Base-by-base conservation (phyloP, 78 protist species). In the Andalucia godoyi region DNA sequence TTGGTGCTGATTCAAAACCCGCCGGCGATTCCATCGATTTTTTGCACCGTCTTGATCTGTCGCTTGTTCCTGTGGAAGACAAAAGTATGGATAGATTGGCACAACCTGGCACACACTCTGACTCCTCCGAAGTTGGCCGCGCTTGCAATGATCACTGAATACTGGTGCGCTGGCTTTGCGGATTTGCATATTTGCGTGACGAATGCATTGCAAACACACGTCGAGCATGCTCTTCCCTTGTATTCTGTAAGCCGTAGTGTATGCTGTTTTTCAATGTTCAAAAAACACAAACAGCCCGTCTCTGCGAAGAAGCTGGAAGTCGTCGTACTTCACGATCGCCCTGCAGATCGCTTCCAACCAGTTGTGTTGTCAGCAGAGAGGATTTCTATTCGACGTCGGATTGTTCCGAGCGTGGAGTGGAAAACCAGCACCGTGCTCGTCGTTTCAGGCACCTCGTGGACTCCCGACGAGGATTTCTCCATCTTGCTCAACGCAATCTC, bases 1-100 rank as follows among this genome's bases (percentile, higher is more conserved):
- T 27, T 51, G 4, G 36, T 71, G 47, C 39, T 74, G 0, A 13
- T 66, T 12, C 89, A 86, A 88, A 91, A 53, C 43, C 99, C 99
- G 49, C 99, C 99, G 0, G 72, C 91, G 18, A 78, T 95, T 32
- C 99, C 99, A n/a, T n/a, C n/a, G 5, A 65, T 89, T 0, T 55
- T 66, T 88, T 15, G 43, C 78, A 13, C 77, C 66, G 7, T 76
- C 72, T 30, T 66, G 32, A 25, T n/a, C n/a, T n/a, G 25, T 83
- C 2, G 75, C 77, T 23, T 45, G 78, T 37, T 1, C 2, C 29
- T 88, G 13, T 42, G 87, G 13, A 67, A 81, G 21, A 7, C 65
- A 1, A 9, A 51, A 13, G 42, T 90, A 18, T 55, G 88, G 17
- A 61, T 92, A 13, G 99, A 95, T 72, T 92, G 97, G 97, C 99